Evolutionary conservation across 75 land plant species (phyloP).

Genomic region (Pseudotsuga menziesii): DNA sequence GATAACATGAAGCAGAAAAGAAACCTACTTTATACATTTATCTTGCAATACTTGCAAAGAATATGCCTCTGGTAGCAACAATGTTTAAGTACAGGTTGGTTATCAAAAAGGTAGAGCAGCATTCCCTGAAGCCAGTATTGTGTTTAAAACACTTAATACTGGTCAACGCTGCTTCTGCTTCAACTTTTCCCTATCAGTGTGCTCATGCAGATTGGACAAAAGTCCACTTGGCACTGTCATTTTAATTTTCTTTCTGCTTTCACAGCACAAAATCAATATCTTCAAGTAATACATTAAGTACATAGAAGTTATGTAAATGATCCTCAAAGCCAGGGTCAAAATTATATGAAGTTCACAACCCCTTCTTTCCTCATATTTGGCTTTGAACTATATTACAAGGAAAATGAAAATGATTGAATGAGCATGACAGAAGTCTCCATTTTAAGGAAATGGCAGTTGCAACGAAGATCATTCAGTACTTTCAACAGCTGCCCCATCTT

Average conservation of each 20-base stretch:
- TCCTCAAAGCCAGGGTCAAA: neutral
- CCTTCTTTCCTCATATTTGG: neutral
- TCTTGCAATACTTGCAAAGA: neutral
- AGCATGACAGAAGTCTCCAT: neutral
- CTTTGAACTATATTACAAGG: neutral
- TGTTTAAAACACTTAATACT: neutral
- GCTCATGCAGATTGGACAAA: neutral
- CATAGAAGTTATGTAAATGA: neutral
- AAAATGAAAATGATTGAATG: neutral
- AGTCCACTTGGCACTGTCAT: neutral
- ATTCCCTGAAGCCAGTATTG: neutral
- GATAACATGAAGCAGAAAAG: neutral
- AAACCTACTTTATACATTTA: neutral
- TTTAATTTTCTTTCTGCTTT: neutral
- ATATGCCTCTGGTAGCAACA: neutral
- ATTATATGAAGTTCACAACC: neutral
- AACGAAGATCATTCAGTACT: neutral
- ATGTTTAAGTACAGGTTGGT: neutral
- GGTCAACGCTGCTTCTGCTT: neutral
- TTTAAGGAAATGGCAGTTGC: conserved; percentile 2
- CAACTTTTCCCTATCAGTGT: neutral
- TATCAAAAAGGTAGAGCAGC: neutral
- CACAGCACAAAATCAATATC: neutral
- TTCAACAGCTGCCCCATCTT: neutral
- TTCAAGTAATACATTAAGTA: neutral